These are phyloP conservation scores for Fusarium staphyleae DNA, from an alignment of 2,329 filamentous ascomycete genomes.

Conservation along the genomic window DNA sequence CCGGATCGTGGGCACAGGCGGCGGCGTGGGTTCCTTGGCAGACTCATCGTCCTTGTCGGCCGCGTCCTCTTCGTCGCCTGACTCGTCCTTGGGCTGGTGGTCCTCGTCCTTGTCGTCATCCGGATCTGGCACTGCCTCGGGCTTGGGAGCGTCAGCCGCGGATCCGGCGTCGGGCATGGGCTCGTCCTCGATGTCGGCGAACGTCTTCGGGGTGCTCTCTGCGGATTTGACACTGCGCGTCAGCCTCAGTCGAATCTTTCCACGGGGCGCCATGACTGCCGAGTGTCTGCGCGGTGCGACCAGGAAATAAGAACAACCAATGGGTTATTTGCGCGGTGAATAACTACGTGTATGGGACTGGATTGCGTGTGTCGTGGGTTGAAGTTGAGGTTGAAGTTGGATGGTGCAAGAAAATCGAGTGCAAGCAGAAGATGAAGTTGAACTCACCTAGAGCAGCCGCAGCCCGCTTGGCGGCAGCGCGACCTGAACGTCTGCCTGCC, in stretches of 20 bases:
- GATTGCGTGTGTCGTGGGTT: conserved; percentile 4
- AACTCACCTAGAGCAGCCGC: conserved; percentile 60
- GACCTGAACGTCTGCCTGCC: conserved; percentile 58
- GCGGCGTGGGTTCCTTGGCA: conserved; percentile 60
- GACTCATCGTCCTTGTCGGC: conserved; percentile 52
- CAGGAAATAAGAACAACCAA: conserved; percentile 1
- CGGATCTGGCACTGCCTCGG: conserved; percentile 49
- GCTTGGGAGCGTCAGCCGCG: conserved; percentile 49
- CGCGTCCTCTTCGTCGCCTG: conserved; percentile 50
- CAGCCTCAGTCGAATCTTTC: conserved; percentile 45
- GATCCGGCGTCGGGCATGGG: conserved; percentile 43
- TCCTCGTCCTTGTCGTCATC: conserved; percentile 53
- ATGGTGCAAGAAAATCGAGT: conserved; percentile 7
- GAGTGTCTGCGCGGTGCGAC: neutral
- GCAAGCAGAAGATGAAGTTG: conserved; percentile 17
- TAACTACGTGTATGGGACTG: neutral
- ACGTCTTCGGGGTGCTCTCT: conserved; percentile 54
- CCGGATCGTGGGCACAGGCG: conserved; percentile 69
- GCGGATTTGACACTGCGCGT: conserved; percentile 41
- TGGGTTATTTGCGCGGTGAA: neutral
- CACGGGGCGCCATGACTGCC: conserved; percentile 40
- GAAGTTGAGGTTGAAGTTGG: conserved; percentile 2
- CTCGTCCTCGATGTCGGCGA: conserved; percentile 50
- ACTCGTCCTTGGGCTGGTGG: conserved; percentile 61
- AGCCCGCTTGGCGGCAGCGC: conserved; percentile 61